Evolutionary conservation across 805 yeast species (phyloP), one percentile per base, ranked within the genome.

Genomic region (Priceomyces medius): DNA sequence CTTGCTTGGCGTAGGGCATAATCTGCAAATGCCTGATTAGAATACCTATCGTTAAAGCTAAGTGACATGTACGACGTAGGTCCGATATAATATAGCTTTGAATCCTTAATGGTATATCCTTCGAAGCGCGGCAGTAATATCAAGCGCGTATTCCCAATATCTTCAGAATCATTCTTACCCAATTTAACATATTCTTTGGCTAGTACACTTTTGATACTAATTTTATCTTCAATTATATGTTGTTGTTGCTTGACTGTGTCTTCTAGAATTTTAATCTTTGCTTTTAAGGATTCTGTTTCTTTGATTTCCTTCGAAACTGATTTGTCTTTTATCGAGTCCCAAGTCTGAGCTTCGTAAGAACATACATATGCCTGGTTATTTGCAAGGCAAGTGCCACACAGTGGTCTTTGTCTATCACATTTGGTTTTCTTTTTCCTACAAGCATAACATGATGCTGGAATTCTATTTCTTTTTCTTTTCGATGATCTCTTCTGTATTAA

Each of bases 361-460:
- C 81, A 77, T 3, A 63, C 47, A 40, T 61, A 55, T 3, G 63
- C 61, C 1, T 70, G 58, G 6, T 58, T 54, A 49, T 68, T 66
- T 47, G 53, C 54, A 1, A 60, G 47, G 55, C 76, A 71, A n/a
- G 58, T 48, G 3, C 62, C 49, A 45, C 76, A 66, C 12, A 43
- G 59, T 5, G 75, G 76, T 34, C 52, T 55, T 9, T 45, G 46
- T 39, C 66, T 58, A 40, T 69, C 73, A 53, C 76, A 71, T 46
- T 66, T 70, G 37, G 64, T 54, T 50, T 70, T 71, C 36, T 63
- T 57, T 44, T 58, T 62, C 17, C 75, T 50, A 44, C 76, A 71
- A 7, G 61, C 55, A 20, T 58, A 63, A 45, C 76, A 71, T 0
- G 75, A 73, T 0, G 68, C 67, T 19, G 80, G 79, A 7, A 75